Base-by-base conservation (phyloP, 2,329 filamentous ascomycete species). In the Xylariales sp. region DNA sequence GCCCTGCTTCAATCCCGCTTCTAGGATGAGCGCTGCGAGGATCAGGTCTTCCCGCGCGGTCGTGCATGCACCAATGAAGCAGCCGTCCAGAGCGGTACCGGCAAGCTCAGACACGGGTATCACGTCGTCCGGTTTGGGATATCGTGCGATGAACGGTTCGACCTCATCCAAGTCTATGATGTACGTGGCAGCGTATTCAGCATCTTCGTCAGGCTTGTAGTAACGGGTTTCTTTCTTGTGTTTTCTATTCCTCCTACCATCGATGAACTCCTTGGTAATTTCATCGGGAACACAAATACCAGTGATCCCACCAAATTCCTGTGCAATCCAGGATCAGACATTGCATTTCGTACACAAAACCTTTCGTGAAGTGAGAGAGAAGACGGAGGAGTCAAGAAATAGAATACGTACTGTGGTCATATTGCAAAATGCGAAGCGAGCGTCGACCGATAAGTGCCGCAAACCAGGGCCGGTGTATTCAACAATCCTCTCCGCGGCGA, bases 361-460 rank as follows among this genome's bases (percentile, higher is more conserved):
- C n/a, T n/a, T n/a, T n/a, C n/a, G n/a, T n/a, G n/a, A n/a, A n/a
- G n/a, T n/a, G n/a, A n/a, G n/a, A n/a, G n/a, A n/a, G n/a, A n/a
- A n/a, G n/a, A n/a, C n/a, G n/a, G n/a, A n/a, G n/a, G n/a, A n/a
- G n/a, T n/a, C n/a, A n/a, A n/a, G n/a, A n/a, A n/a, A n/a, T n/a
- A n/a, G n/a, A n/a, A n/a, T n/a, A n/a, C n/a, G n/a, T n/a, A n/a
- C 64, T 4, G 67, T 66, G 1, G 57, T 64, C 67, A 70, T 70
- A 38, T 71, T 70, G 17, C 56, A 52, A 35, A 70, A 67, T 1
- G 66, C 66, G 48, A 70, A 71, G 3, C 68, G 52, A 1, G 63
- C 66, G 51, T 71, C 67, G 17, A 49, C 55, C 1, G 58, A 63
- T 3, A 70, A 50, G 36, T 62, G 49, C 23, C 55, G 41, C 1